phyloP scores from a whole-genome alignment of 2,329 filamentous ascomycete genomes.

The Blastomyces gilchristii region DNA sequence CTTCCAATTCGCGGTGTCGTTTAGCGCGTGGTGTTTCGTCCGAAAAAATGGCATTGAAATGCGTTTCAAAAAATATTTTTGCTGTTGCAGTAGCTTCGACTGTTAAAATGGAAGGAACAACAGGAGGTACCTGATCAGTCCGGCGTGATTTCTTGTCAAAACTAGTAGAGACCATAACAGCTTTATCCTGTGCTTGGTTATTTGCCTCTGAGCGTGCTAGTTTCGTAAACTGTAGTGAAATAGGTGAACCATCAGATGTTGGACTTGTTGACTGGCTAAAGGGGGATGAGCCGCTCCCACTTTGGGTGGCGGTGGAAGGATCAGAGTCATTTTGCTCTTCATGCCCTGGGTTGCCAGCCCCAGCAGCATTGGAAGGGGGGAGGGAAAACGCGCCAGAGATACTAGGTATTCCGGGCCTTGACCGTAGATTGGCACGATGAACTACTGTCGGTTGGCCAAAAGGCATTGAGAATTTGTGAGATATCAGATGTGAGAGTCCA shows the following conservation, averaged over 20 bases:
- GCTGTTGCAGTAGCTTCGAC: constrained; percentile 70
- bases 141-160: constrained; percentile 7
- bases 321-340: constrained; percentile 26
- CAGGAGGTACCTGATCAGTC: constrained; percentile 13
- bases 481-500: constrained; percentile 26
- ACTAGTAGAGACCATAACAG: not conserved
- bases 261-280: constrained; percentile 26
- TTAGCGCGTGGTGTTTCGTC: constrained; percentile 49
- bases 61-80: constrained; percentile 76
- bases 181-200: not conserved
- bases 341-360: constrained; percentile 20
- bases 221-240: constrained; percentile 4
- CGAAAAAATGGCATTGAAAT: constrained; percentile 62
- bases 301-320: constrained; percentile 23
- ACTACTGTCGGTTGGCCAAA: constrained; percentile 35
- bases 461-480: constrained; percentile 29
- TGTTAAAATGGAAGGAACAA: constrained; percentile 41
- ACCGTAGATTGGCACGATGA: constrained; percentile 27
- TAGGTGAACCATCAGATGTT: constrained; percentile 27
- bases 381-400: constrained; percentile 21
- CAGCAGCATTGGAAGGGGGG: constrained; percentile 11
- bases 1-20: constrained; percentile 53
- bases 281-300: constrained; percentile 23
- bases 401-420: constrained; percentile 23
- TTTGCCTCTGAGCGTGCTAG: not conserved